Evolutionary conservation across 192 early-diverging fungal genomes (phyloP), one percentile per base, ranked within the genome.

Genomic region (Coemansia sp.): DNA sequence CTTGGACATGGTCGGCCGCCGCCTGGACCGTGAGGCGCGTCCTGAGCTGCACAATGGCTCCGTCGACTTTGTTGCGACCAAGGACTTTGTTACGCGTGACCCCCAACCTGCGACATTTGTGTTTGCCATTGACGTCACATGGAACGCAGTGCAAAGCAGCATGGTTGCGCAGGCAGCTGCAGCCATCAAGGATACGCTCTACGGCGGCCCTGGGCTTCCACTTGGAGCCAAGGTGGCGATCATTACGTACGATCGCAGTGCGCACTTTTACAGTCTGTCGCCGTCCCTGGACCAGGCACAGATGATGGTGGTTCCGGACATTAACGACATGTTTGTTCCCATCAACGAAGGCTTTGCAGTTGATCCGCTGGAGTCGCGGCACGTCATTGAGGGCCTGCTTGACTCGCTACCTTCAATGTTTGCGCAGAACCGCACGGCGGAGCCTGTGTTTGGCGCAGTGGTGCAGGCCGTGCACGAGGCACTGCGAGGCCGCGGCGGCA

Each of bases 91-190:
- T 38, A 73, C 84, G 15, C 85, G 88, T 52, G 62, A 83, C 4
- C 90, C 97, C 0, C 62, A 66, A 37, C 89, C 93, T 8, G 73
- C 88, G 3, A 84, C 87, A 2, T 91, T 92, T 69, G 83, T 99
- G 29, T 95, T 98, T 89, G 93, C 90, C 5, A 92, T 99, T 51
- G 97, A 99, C 83, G 95, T 99, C 19, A 92, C 93, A 2, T 93
- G 88, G 87, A 90, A 82, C 60, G 83, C 94, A 1, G 83, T 95
- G 11, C 89, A 93, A 67, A 93, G 85, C 54, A 95, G 96, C 9
- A 84, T 96, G 87, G 79, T 98, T 27, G 71, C 67, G 5, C 69
- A 83, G 61, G 84, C 86, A 35, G 89, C 90, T 4, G 64, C 86
- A 19, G 83, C 89, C 0, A 81, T 99, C 57, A 85, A 84, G 57